A percentile compares a stretch with the other conserved stretches of the same genome.
phyloP scores from a whole-genome alignment of 169 alveolate species.

The Eimeria necatrix region DNA sequence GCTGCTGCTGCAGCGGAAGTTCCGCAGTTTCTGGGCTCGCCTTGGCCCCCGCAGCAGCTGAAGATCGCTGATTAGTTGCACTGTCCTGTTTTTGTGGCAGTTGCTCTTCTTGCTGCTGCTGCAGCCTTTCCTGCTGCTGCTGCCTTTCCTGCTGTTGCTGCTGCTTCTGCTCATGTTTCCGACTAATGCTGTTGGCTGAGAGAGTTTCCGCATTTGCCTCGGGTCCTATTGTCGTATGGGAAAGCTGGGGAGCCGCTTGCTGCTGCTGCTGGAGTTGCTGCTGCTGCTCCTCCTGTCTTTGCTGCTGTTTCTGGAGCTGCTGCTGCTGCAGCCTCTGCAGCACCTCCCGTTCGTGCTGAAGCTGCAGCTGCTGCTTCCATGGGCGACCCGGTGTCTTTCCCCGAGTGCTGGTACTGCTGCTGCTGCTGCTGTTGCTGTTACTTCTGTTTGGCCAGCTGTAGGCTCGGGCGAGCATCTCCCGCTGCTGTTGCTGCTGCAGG shows the following conservation, averaged over 20 bases:
- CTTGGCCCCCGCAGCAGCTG: neutral
- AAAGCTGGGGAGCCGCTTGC: no score
- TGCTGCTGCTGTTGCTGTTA: constrained; percentile 47
- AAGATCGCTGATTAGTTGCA: neutral
- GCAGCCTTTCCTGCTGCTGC: neutral
- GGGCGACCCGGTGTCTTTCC: neutral
- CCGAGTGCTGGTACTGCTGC: neutral
- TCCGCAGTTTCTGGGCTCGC: neutral
- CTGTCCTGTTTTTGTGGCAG: neutral
- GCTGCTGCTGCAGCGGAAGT: neutral
- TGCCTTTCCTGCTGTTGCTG: constrained; percentile 15
- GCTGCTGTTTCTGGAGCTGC: constrained; percentile 20
- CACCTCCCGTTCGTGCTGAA: constrained; percentile 25
- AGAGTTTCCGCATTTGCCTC: neutral
- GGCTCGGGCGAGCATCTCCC: neutral
- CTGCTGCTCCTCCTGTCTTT: neutral
- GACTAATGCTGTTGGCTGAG: neutral
- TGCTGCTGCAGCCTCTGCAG: constrained; percentile 54
- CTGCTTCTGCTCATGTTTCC: neutral
- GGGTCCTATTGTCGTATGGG: neutral
- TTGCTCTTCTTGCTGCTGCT: neutral
- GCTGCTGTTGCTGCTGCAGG: constrained; percentile 58
- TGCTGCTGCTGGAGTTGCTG: neutral
- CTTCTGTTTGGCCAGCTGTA: neutral
- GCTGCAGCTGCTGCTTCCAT: neutral